phyloP scores from a whole-genome alignment of 2,329 filamentous ascomycete species.

The Ceratocystis diversiconidia region DNA sequence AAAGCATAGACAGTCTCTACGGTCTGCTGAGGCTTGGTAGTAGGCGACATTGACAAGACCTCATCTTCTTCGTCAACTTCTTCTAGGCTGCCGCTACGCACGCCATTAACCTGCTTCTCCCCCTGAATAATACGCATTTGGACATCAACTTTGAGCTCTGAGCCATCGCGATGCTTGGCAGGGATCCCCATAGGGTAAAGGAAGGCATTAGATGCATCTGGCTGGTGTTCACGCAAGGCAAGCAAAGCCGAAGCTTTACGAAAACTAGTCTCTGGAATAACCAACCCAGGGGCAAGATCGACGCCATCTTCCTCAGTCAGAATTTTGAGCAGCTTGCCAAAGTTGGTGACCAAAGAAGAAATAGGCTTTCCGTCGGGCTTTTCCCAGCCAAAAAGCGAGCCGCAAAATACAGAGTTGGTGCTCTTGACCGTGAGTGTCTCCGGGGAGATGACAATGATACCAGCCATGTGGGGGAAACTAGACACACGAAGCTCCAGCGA shows the following conservation, averaged over 20 bases:
- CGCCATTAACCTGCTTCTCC: constrained; percentile 50
- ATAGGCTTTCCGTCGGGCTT: constrained; percentile 69
- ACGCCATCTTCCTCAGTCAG: constrained; percentile 79
- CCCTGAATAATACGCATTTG: constrained; percentile 95
- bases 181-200: constrained; percentile 70
- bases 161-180: constrained; percentile 78
- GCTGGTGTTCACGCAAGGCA: constrained; percentile 66
- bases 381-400: constrained; percentile 79
- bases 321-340: constrained; percentile 68
- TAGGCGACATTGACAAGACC: background rate
- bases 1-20: constrained; percentile 83
- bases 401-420: constrained; percentile 88
- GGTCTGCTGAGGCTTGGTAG: constrained; percentile 26
- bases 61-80: constrained; percentile 41
- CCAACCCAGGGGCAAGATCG: constrained; percentile 77
- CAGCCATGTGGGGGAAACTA: constrained; percentile 92
- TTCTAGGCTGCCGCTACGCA: constrained; percentile 45
- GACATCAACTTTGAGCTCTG: constrained; percentile 83
- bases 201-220: constrained; percentile 66
- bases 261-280: constrained; percentile 92
- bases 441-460: constrained; percentile 85
- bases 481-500: constrained; percentile 67
- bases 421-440: constrained; percentile 67
- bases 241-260: constrained; percentile 74
- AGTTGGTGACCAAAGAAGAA: constrained; percentile 68